Evolutionary conservation across 106 monocot species (phyloP).

Genomic region (Allium fistulosum): DNA sequence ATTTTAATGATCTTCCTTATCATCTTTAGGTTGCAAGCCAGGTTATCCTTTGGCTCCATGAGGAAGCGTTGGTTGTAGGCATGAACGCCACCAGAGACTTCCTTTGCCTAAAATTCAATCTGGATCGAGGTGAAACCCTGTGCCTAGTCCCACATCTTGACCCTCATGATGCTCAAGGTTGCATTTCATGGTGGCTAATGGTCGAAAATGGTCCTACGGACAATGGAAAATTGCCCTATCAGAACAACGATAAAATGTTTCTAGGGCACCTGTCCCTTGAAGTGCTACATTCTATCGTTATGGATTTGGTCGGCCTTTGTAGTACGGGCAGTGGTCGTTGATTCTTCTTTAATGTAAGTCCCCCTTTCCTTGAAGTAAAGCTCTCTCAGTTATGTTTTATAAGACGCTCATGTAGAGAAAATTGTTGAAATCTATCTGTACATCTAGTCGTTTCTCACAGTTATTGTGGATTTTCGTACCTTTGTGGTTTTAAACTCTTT

Average conservation of each 20-base stretch:
- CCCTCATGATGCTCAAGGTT: slow-evolving; percentile 43
- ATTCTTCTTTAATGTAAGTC: neutral
- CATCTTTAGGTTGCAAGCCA: slow-evolving; percentile 60
- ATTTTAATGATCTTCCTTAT: too few species aligned
- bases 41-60: slow-evolving; percentile 85
- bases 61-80: slow-evolving; percentile 69
- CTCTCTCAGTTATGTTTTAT: too few species aligned
- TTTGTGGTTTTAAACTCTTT: too few species aligned
- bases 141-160: slow-evolving; percentile 64
- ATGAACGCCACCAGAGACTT: slow-evolving; percentile 70
- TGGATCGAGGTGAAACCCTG: slow-evolving; percentile 66
- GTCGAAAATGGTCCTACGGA: slow-evolving; percentile 34
- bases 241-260: slow-evolving; percentile 27
- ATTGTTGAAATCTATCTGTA: too few species aligned
- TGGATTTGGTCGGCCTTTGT: slow-evolving; percentile 74
- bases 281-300: slow-evolving; percentile 51
- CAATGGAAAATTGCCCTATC: slow-evolving; percentile 15
- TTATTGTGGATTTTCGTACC: too few species aligned
- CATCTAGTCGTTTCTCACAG: too few species aligned
- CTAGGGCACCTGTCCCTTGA: slow-evolving; percentile 70
- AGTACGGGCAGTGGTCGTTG: slow-evolving; percentile 20
- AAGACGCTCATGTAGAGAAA: too few species aligned
- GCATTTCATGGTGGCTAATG: slow-evolving; percentile 86
- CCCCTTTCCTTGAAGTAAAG: too few species aligned
- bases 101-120: slow-evolving; percentile 50